phyloP scores from a whole-genome alignment of 495 filamentous ascomycete genomes.

The Tetracladium marchalianum region DNA sequence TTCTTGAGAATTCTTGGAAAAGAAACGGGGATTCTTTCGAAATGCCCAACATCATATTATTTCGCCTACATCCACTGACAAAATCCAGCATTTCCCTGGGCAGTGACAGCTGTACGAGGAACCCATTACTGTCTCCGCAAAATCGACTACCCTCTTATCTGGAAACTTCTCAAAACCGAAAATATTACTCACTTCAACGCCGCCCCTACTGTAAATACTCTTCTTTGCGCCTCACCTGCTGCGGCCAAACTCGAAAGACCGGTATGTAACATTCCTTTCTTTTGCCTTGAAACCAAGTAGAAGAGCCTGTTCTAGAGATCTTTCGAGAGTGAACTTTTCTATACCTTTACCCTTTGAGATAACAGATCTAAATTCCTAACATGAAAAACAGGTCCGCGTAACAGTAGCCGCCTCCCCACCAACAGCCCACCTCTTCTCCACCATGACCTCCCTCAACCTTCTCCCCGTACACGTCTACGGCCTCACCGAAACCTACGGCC shows the following conservation, averaged over 20 bases:
- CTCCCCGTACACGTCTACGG: slow-evolving; percentile 93
- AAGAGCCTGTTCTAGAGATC: too few relatives aligned
- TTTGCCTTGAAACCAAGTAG: too few relatives aligned
- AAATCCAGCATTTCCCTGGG: slow-evolving; percentile 48
- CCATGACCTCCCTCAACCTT: slow-evolving; percentile 81
- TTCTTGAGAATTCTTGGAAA: too few relatives aligned
- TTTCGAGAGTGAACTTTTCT: too few relatives aligned
- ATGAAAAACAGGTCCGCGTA: slow-evolving; percentile 44
- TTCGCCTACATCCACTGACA: slow-evolving; percentile 5
- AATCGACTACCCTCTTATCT: slow-evolving; percentile 89
- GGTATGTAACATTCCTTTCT: slow-evolving; percentile 17
- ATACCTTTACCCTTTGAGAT: too few relatives aligned
- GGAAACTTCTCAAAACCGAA: slow-evolving; percentile 75
- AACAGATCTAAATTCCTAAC: too few relatives aligned
- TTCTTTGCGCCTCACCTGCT: slow-evolving; percentile 68
- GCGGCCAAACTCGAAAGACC: slow-evolving; percentile 58
- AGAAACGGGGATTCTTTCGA: too few relatives aligned
- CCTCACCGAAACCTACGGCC: slow-evolving; percentile 91
- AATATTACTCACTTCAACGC: slow-evolving; percentile 90
- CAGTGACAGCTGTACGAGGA: slow-evolving; percentile 81
- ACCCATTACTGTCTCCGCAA: slow-evolving; percentile 93
- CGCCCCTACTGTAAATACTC: slow-evolving; percentile 90
- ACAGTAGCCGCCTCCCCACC: slow-evolving; percentile 91
- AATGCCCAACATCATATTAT: neutral
- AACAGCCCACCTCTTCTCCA: slow-evolving; percentile 78